Percentiles rank a stretch among this genome's conserved stretches.
phyloP scores from a whole-genome alignment of 345 rosid genomes.

The Linum tenue region DNA sequence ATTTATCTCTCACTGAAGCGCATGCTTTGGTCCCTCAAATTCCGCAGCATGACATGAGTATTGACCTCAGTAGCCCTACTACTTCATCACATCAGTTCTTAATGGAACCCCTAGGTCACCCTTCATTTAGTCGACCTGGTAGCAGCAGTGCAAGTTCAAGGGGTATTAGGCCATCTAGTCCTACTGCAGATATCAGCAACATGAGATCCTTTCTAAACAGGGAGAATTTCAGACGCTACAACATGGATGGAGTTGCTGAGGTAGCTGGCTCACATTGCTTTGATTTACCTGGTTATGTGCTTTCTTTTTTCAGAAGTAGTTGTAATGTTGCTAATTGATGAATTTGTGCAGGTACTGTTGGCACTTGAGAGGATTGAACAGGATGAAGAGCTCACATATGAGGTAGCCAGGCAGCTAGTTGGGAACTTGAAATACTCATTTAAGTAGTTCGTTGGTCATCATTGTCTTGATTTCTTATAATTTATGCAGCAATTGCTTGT shows the following conservation, averaged over 20 bases:
- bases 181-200: constrained; percentile 38
- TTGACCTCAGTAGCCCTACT: constrained; percentile 39
- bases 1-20: constrained; percentile 24
- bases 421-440: constrained; percentile 3
- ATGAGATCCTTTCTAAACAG: constrained; percentile 32
- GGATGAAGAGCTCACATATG: constrained; percentile 71
- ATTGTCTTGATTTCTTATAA: constrained; percentile 8
- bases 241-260: constrained; percentile 85
- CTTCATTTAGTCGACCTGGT: constrained; percentile 25
- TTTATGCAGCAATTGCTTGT: constrained; percentile 72
- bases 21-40: constrained; percentile 27
- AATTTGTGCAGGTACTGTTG: constrained; percentile 49
- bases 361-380: constrained; percentile 89
- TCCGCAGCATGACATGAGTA: constrained; percentile 34
- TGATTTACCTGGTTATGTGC: background rate
- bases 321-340: constrained; percentile 9
- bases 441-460: background rate
- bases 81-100: constrained; percentile 25
- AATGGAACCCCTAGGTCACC: constrained; percentile 21
- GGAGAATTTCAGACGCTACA: constrained; percentile 48
- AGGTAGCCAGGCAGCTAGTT: constrained; percentile 36
- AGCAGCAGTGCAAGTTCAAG: constrained; percentile 30
- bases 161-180: constrained; percentile 41
- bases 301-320: background rate
- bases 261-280: constrained; percentile 23